Evolutionary conservation across 2,329 filamentous ascomycete genomes (phyloP).

Genomic region (Trichoderma semiorbis): DNA sequence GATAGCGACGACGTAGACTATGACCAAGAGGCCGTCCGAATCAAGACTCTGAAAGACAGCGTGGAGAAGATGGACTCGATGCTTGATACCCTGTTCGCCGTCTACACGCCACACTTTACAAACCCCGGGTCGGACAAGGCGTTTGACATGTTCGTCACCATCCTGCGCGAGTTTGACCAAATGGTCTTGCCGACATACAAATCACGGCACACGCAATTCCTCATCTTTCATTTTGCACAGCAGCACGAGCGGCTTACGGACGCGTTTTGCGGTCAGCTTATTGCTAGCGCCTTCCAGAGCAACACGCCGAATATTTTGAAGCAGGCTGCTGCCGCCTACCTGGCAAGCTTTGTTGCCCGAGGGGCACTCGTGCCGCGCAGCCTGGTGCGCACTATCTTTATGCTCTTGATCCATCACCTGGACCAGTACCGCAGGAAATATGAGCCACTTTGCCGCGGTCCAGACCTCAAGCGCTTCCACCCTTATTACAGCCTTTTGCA

Average conservation of each 20-base stretch:
- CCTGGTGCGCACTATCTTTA: conserved; percentile 78
- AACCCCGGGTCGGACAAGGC: conserved; percentile 66
- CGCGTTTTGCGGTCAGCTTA: conserved; percentile 74
- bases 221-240: conserved; percentile 94
- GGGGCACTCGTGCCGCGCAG: conserved; percentile 75
- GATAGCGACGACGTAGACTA: conserved; percentile 66
- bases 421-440: conserved; percentile 70
- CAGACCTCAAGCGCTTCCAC: conserved; percentile 78
- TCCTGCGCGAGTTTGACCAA: conserved; percentile 81
- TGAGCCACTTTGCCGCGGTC: conserved; percentile 72
- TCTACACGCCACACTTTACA: conserved; percentile 72
- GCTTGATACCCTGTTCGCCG: conserved; percentile 80
- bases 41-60: conserved; percentile 73
- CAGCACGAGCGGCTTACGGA: conserved; percentile 73
- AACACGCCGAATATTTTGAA: conserved; percentile 70
- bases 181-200: conserved; percentile 89
- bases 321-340: conserved; percentile 84
- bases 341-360: conserved; percentile 90
- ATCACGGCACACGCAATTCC: conserved; percentile 89
- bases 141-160: conserved; percentile 69
- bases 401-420: conserved; percentile 72
- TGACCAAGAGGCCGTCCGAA: conserved; percentile 58
- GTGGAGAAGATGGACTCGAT: conserved; percentile 90
- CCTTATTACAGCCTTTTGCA: conserved; percentile 88
- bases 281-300: conserved; percentile 47